phyloP scores from a whole-genome alignment of 2,329 filamentous ascomycete genomes.

The Trichophyton rubrum region DNA sequence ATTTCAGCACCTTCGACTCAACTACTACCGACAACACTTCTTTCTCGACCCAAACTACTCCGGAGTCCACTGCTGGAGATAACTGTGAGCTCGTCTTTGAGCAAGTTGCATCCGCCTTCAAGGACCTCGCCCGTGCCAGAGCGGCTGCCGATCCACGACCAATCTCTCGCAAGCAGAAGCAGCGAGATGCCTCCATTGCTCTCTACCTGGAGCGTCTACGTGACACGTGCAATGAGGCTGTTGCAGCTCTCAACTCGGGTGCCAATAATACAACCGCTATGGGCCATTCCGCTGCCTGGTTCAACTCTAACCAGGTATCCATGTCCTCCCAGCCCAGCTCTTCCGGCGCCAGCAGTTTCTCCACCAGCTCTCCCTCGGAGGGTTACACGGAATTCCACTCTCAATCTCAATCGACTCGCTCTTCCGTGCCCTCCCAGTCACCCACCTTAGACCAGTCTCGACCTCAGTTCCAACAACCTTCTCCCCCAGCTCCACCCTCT shows the following conservation, averaged over 20 bases:
- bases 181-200: constrained; percentile 30
- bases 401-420: not conserved
- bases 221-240: constrained; percentile 17
- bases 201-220: constrained; percentile 29
- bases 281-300: not conserved
- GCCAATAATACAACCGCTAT: not conserved
- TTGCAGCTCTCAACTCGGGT: constrained; percentile 7
- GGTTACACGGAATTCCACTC: not conserved
- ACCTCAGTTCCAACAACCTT: not conserved
- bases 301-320: constrained; percentile 5
- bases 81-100: constrained; percentile 9
- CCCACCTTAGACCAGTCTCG: constrained; percentile 1
- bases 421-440: not conserved
- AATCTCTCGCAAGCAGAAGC: constrained; percentile 30
- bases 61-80: not conserved
- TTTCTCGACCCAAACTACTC: not conserved
- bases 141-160: constrained; percentile 26
- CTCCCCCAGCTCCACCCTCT: constrained; percentile 8
- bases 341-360: constrained; percentile 15
- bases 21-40: not conserved
- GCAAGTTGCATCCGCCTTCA: constrained; percentile 15
- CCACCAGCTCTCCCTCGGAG: constrained; percentile 6
- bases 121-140: constrained; percentile 26
- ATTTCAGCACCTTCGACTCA: not conserved
- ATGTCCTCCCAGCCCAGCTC: constrained; percentile 10